Evolutionary conservation across 2,329 filamentous ascomycete species (phyloP).

Genomic region (Fusarium dlaminii): DNA sequence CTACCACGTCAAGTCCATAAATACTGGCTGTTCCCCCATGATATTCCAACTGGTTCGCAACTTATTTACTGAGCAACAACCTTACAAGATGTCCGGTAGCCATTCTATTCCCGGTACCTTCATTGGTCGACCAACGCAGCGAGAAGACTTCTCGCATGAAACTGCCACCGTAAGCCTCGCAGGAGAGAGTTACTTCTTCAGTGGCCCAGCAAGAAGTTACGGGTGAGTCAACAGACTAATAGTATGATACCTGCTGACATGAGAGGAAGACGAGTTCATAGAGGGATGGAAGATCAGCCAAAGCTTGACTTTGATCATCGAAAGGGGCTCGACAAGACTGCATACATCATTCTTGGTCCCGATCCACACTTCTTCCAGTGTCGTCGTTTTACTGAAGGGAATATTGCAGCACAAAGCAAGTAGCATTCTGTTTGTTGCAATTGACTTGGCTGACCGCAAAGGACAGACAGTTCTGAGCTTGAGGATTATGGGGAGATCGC

Average conservation of each 20-base stretch:
- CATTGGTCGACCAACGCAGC: not conserved
- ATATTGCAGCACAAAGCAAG: conserved; percentile 29
- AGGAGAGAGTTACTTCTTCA: conserved; percentile 35
- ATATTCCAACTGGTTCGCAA: not conserved
- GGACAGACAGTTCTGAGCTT: conserved; percentile 27
- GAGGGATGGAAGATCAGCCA: not conserved
- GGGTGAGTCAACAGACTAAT: conserved; percentile 6
- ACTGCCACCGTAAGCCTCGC: conserved; percentile 28
- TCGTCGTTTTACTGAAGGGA: conserved; percentile 17
- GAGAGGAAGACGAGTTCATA: conserved; percentile 9
- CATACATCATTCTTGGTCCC: conserved; percentile 36
- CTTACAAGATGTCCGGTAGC: not conserved
- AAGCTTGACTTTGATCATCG: conserved; percentile 15
- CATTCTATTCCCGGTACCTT: not conserved
- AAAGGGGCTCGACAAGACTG: not conserved
- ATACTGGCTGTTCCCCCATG: not conserved
- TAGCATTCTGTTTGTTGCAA: not conserved
- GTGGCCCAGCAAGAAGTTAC: conserved; percentile 29
- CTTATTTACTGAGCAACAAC: not conserved
- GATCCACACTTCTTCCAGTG: conserved; percentile 35
- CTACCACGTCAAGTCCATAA: not conserved
- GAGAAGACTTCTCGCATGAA: conserved; percentile 23
- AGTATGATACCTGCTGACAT: not conserved
- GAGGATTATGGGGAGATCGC: conserved; percentile 27
- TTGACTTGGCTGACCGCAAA: not conserved